A percentile compares a stretch with the other conserved stretches of the same genome.
phyloP scores from a whole-genome alignment of 257 asterid species.

The Solanum appendiculatum region DNA sequence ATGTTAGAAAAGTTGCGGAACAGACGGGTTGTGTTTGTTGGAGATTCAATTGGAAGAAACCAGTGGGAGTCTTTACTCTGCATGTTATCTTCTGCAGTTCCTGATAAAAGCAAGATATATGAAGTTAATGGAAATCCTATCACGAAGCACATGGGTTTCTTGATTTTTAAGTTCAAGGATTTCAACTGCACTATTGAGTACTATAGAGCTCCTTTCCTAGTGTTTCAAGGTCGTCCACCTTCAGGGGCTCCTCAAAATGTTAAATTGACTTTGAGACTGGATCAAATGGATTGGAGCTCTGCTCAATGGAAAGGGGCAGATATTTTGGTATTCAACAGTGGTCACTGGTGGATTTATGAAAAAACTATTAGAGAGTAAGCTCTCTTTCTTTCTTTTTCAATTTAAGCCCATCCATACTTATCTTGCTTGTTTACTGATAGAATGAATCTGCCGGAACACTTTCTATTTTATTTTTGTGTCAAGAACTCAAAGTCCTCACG shows the following conservation, averaged over 20 bases:
- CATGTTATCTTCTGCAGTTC: conserved; percentile 61
- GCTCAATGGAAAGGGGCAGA: conserved; percentile 65
- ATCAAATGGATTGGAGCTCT: conserved; percentile 85
- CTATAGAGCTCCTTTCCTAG: conserved; percentile 81
- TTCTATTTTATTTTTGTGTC: not conserved
- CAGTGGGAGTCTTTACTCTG: conserved; percentile 95
- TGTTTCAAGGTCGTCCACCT: conserved; percentile 76
- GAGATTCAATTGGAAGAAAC: conserved; percentile 89
- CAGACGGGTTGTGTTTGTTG: conserved; percentile 55
- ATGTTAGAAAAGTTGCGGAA: conserved; percentile 67
- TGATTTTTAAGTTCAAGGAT: conserved; percentile 51
- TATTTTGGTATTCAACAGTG: conserved; percentile 70
- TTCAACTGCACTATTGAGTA: conserved; percentile 79
- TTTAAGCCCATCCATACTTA: not conserved
- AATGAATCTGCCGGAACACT: not conserved
- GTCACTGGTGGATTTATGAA: conserved; percentile 94
- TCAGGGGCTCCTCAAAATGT: conserved; percentile 33
- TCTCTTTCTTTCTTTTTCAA: not conserved
- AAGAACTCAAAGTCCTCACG: not conserved
- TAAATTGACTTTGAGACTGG: conserved; percentile 57
- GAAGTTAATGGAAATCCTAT: conserved; percentile 79
- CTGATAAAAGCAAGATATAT: conserved; percentile 46
- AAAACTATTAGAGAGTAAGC: conserved; percentile 67
- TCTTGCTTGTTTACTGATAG: not conserved
- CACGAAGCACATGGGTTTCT: conserved; percentile 70